These are phyloP conservation scores for Blastobotrys apis DNA, from an alignment of 1,139 yeast species.

Conservation along the genomic window DNA sequence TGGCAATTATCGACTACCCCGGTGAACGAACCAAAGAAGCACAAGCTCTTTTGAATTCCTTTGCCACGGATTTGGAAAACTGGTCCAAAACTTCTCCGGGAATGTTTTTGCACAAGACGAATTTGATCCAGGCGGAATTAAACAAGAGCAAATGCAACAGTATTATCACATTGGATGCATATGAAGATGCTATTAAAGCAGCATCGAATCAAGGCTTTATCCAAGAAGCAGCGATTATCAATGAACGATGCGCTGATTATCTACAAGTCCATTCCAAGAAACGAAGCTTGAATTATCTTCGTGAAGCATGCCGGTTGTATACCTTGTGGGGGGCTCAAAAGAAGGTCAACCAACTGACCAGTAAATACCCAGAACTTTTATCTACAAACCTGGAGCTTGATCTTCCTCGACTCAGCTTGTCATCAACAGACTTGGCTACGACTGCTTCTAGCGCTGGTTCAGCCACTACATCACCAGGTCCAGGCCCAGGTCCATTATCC, in stretches of 20 bases:
- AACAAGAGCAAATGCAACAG: constrained; percentile 30
- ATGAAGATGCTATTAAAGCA: constrained; percentile 45
- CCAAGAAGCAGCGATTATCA: constrained; percentile 44
- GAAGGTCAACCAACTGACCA: constrained; percentile 27
- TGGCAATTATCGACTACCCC: constrained; percentile 29
- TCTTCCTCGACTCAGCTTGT: constrained; percentile 21
- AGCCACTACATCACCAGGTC: constrained; percentile 1
- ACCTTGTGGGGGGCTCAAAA: constrained; percentile 35
- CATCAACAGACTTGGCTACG: constrained; percentile 18
- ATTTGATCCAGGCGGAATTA: constrained; percentile 39
- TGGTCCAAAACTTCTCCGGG: constrained; percentile 41
- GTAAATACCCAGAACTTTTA: constrained; percentile 26
- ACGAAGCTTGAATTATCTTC: constrained; percentile 28
- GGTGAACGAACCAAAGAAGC: constrained; percentile 16
- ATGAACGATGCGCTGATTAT: constrained; percentile 48
- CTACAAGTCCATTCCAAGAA: constrained; percentile 35
- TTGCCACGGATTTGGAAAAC: constrained; percentile 31
- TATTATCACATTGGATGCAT: constrained; percentile 43
- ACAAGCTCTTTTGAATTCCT: constrained; percentile 21
- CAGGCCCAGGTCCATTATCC: too few relatives aligned
- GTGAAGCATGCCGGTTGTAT: constrained; percentile 32
- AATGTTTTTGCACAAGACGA: constrained; percentile 39
- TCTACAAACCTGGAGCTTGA: constrained; percentile 19
- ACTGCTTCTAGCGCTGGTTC: constrained; percentile 3
- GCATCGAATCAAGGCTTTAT: constrained; percentile 37